Evolutionary conservation across 768 basidiomycete genomes (phyloP).

Genomic region (Macrolepiota dolichaula): DNA sequence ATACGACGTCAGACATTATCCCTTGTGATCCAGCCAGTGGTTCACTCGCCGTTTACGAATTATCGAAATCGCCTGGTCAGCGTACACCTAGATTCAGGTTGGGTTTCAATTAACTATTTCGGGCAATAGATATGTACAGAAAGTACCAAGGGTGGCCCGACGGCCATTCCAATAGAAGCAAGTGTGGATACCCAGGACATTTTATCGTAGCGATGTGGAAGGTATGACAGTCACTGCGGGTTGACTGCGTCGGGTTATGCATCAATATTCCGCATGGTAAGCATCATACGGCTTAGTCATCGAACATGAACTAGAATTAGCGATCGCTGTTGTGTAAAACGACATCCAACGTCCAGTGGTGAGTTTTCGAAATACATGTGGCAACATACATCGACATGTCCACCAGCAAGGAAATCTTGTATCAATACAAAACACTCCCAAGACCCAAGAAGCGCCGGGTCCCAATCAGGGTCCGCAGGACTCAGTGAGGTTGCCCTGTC

Average conservation of each 20-base stretch:
- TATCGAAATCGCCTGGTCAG: slow-evolving; percentile 81
- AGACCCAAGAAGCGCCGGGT: background rate
- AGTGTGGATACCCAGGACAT: slow-evolving; percentile 64
- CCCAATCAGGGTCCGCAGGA: background rate
- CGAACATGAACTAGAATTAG: background rate
- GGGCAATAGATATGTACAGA: background rate
- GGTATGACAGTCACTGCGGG: background rate
- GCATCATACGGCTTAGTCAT: background rate
- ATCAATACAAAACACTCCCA: too few species aligned
- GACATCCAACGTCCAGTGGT: too few species aligned
- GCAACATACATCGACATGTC: too few species aligned
- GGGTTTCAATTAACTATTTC: slow-evolving; percentile 1
- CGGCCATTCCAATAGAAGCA: slow-evolving; percentile 79
- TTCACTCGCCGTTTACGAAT: slow-evolving; percentile 56
- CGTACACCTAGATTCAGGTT: slow-evolving; percentile 55
- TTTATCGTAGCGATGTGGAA: background rate
- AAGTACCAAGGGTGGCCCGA: slow-evolving; percentile 69
- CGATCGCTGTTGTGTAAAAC: background rate
- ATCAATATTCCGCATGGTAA: background rate
- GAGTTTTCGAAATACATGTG: too few species aligned
- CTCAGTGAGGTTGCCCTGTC: background rate
- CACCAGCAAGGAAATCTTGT: too few species aligned
- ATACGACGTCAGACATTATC: slow-evolving; percentile 1
- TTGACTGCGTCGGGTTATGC: background rate
- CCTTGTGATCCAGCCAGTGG: slow-evolving; percentile 21